A percentile compares a stretch with the other conserved stretches of the same genome.
Evolutionary conservation across 1,139 yeast species (phyloP).

Genomic region (Fermentozyma sake): DNA sequence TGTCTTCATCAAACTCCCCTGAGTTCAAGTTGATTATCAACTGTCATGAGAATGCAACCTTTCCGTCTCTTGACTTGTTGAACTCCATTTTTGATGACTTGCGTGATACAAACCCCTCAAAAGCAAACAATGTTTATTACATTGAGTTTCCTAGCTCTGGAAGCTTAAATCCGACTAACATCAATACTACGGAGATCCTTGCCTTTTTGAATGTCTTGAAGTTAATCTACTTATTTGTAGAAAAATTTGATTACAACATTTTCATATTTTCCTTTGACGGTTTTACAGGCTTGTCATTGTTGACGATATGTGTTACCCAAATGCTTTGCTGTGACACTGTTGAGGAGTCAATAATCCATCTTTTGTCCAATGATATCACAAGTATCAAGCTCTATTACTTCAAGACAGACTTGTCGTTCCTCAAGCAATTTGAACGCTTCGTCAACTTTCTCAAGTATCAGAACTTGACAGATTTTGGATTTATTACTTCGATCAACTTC

Average conservation of each 20-base stretch:
- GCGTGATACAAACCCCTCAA: constrained; percentile 6
- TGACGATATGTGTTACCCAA: constrained; percentile 18
- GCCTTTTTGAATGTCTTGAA: constrained; percentile 30
- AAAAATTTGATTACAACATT: constrained; percentile 17
- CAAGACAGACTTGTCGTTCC: constrained; percentile 28
- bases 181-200: constrained; percentile 24
- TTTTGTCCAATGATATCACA: constrained; percentile 7
- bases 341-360: constrained; percentile 17
- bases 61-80: constrained; percentile 21
- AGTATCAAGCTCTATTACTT: constrained; percentile 28
- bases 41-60: constrained; percentile 31
- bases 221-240: constrained; percentile 21
- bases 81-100: constrained; percentile 12
- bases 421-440: constrained; percentile 30
- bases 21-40: constrained; percentile 29
- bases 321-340: constrained; percentile 10
- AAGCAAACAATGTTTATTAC: constrained; percentile 13
- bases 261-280: constrained; percentile 39
- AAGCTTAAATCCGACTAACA: constrained; percentile 16
- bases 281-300: constrained; percentile 34
- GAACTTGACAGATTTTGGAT: constrained; percentile 3
- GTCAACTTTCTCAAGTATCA: constrained; percentile 18
- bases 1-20: constrained; percentile 7
- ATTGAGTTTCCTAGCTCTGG: constrained; percentile 38
- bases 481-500: constrained; percentile 5